Conservation (phyloP, 2,329 filamentous ascomycete species). For the Geosmithia putterillii region DNA sequence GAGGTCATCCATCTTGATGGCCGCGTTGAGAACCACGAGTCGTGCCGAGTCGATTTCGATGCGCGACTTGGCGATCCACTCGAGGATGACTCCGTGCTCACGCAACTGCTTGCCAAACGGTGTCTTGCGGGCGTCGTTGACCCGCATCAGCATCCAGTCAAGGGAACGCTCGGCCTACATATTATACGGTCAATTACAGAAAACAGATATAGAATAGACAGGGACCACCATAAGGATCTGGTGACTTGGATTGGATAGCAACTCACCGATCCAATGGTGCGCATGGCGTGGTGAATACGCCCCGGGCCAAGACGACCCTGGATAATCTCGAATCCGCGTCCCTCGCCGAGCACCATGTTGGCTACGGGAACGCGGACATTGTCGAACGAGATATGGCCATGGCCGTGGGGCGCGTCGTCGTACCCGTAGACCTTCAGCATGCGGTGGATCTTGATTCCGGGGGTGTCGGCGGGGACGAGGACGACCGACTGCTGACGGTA, state of each 20-base stretch:
- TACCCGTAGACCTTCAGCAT: slow-evolving; percentile 94
- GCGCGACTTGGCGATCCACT: slow-evolving; percentile 85
- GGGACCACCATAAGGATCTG: too few relatives aligned
- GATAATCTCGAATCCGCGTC: slow-evolving; percentile 94
- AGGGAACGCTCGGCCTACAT: slow-evolving; percentile 68
- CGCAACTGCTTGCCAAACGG: slow-evolving; percentile 80
- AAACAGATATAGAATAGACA: background rate
- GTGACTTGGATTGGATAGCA: background rate
- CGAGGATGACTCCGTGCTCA: slow-evolving; percentile 87
- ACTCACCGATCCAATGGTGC: slow-evolving; percentile 70
- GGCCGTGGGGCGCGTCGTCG: slow-evolving; percentile 96
- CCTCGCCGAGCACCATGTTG: slow-evolving; percentile 85
- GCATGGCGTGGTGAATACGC: slow-evolving; percentile 96
- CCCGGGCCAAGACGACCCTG: slow-evolving; percentile 92
- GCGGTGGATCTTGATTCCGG: slow-evolving; percentile 83
- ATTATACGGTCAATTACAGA: background rate
- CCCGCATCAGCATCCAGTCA: slow-evolving; percentile 87
- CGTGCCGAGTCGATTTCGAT: slow-evolving; percentile 91
- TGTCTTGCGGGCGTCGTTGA: slow-evolving; percentile 85
- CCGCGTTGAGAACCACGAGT: slow-evolving; percentile 84
- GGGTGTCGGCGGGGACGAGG: slow-evolving; percentile 67
- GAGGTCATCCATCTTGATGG: slow-evolving; percentile 82
- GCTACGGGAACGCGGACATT: slow-evolving; percentile 77
- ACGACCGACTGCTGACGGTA: slow-evolving; percentile 93
- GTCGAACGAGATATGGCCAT: slow-evolving; percentile 82